Evolutionary conservation across 805 yeast genomes (phyloP), one percentile per base, ranked within the genome.

Genomic region (Candida tallmaniae): DNA sequence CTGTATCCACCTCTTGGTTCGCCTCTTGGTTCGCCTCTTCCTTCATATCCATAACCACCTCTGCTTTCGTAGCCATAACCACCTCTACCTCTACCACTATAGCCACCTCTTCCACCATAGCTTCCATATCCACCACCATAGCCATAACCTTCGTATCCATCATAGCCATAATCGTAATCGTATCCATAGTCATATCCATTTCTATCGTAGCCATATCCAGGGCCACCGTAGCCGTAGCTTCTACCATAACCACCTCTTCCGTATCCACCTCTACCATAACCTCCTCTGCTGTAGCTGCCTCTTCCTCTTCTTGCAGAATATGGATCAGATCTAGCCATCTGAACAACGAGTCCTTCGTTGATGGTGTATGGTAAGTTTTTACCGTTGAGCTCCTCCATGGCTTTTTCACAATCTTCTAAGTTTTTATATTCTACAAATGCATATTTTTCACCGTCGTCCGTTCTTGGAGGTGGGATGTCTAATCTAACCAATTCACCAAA

Each of bases 381-480:
- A n/a, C 69, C 70, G 41, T 68, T 61, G 31, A 73, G 50, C 26
- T 62, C 68, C 26, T 62, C 68, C 12, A 78, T 47, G 7, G 82
- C 80, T 23, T 62, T 62, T 43, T 75, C 76, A 42, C 80, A 76
- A 48, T 73, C 78, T 42, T 70, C 74, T 11, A 58, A 47, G 32
- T 60, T 67, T 42, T 68, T 65, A 52, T 68, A 78, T 48, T 78
- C 81, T 17, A 78, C 83, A 55, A 78, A 78, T 6, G 82, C 84
- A 48, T 66, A 78, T 46, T 76, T 78, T 41, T 74, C 67, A 26
- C 78, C 77, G 44, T 74, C 79, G 36, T 70, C 70, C 19, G 72
- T 64, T 54, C 76, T 70, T 40, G 82, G 79, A 36, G 83, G 83
- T 27, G 82, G 77, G 30, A 78, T 73, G 42, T 73, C 80, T 33